These are phyloP conservation scores for Takakia lepidozioides DNA, from an alignment of 225 moss, liverwort and hornwort genomes.

Conservation along the genomic window DNA sequence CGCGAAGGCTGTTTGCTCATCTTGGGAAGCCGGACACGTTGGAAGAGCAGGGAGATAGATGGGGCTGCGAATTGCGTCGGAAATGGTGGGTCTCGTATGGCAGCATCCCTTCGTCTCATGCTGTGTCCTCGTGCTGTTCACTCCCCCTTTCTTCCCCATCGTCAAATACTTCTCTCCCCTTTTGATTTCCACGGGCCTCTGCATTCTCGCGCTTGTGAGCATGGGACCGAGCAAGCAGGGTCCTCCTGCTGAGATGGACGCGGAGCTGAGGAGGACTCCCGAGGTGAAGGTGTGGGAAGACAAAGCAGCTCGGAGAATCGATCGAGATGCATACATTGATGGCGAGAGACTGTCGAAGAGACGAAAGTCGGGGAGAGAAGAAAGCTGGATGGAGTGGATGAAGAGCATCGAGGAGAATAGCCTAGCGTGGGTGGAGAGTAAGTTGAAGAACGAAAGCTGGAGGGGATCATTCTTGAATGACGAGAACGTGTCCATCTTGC, in stretches of 20 bases:
- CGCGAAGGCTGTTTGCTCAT: no score
- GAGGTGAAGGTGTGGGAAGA: slow-evolving; percentile 19
- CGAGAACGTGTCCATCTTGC: slow-evolving; percentile 55
- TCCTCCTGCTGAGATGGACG: slow-evolving; percentile 24
- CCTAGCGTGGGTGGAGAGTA: slow-evolving; percentile 42
- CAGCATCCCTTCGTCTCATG: slow-evolving; percentile 68
- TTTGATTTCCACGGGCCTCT: slow-evolving; percentile 40
- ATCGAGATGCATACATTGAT: not conserved
- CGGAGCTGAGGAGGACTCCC: slow-evolving; percentile 8
- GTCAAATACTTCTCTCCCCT: slow-evolving; percentile 41
- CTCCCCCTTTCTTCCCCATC: slow-evolving; percentile 40
- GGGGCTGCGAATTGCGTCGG: slow-evolving; percentile 31
- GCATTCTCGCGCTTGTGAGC: slow-evolving; percentile 45
- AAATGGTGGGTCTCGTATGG: slow-evolving; percentile 51
- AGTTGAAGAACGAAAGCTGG: slow-evolving; percentile 42
- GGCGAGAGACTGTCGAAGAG: slow-evolving; percentile 12
- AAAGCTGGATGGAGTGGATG: slow-evolving; percentile 21
- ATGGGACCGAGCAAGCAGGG: slow-evolving; percentile 62
- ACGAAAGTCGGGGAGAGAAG: slow-evolving; percentile 14
- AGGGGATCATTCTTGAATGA: slow-evolving; percentile 27
- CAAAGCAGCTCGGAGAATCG: not conserved
- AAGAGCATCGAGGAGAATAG: slow-evolving; percentile 35
- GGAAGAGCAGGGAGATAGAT: no score
- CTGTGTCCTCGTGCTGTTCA: slow-evolving; percentile 38
- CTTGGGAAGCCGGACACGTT: no score